Percentiles rank a stretch among this genome's conserved stretches.
These are phyloP conservation scores for Cutaneotrichosporon curvatum DNA, from an alignment of 1,284 basidiomycete genomes.

Conservation along the genomic window DNA sequence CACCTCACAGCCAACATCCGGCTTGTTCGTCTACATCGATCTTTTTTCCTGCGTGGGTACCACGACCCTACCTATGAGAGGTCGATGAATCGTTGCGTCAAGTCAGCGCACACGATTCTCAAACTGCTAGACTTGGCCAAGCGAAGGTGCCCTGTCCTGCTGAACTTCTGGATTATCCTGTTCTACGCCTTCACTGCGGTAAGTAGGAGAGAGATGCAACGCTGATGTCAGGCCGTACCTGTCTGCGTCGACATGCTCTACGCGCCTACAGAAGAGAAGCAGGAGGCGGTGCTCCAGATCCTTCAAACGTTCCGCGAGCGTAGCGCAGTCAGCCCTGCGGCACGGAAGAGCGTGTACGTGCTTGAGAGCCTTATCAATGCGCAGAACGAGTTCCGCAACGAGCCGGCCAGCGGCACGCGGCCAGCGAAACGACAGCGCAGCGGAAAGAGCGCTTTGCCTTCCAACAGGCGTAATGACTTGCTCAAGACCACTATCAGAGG, in stretches of 20 bases:
- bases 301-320: slow-evolving; percentile 13
- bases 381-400: neutral
- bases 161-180: slow-evolving; percentile 15
- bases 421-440: slow-evolving; percentile 3
- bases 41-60: slow-evolving; percentile 17
- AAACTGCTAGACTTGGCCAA: slow-evolving; percentile 13
- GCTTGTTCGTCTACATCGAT: slow-evolving; percentile 13
- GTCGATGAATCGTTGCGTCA: slow-evolving; percentile 13
- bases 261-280: slow-evolving; percentile 13
- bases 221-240: slow-evolving; percentile 10
- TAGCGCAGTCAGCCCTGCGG: slow-evolving; percentile 3
- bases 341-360: slow-evolving; percentile 17
- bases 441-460: too few relatives aligned
- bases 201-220: neutral
- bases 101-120: slow-evolving; percentile 6
- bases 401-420: neutral
- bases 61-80: slow-evolving; percentile 10
- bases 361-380: slow-evolving; percentile 12
- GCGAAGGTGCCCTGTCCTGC: slow-evolving; percentile 6
- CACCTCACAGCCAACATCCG: slow-evolving; percentile 14
- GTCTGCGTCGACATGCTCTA: slow-evolving; percentile 17
- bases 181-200: slow-evolving; percentile 19
- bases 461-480: neutral
- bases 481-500: slow-evolving; percentile 7
- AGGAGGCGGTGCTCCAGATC: slow-evolving; percentile 1